Evolutionary conservation across 75 land plant genomes (phyloP), one percentile per base, ranked within the genome.

Genomic region (Pinus albicaulis): DNA sequence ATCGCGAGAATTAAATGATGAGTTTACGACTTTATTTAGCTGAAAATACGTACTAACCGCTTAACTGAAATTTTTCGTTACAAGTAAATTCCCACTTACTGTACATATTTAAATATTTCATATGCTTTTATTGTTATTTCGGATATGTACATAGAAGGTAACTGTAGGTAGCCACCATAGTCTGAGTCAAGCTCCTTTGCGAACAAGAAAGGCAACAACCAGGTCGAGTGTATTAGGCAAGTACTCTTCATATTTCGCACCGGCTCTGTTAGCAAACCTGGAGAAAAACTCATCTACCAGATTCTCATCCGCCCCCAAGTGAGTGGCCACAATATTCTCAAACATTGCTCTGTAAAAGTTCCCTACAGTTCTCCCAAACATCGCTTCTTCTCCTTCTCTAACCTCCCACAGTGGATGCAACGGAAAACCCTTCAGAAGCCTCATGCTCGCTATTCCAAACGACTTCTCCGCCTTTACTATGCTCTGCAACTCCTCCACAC

Each of bases 391-490:
- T 11, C 48, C 70, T 66, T 3, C 17, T 66, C 10, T 36, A 48
- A 48, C 53, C 53, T 48, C 12, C 5, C 3, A 3, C 22, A 34
- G 2, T 1, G 48, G 70, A 34, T 66, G n/a, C 48, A 34, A 5
- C 1, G 44, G 48, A 36, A 66, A 19, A 20, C 23, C 70, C 2
- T 36, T 31, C 12, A 66, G 20, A 20, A 38, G 3, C 70, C 48
- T 66, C 25, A 87, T 4, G 28, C 36, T 72, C n/a, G 80, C 85
- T 5, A 87, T 63, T 24, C 58, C 60, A 52, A 89, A 89, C 0
- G 81, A 80, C 1, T 85, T 85, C 56, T 89, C 83, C 38, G 55
- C 80, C 22, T 38, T 56, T 74, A 91, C 86, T 70, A 75, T 84
- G 4, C 74, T 77, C 71, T 79, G 79, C 16, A 89, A 31, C 63